Base-by-base conservation (phyloP, 129 eudicot genomes). In the Centella asiatica region DNA sequence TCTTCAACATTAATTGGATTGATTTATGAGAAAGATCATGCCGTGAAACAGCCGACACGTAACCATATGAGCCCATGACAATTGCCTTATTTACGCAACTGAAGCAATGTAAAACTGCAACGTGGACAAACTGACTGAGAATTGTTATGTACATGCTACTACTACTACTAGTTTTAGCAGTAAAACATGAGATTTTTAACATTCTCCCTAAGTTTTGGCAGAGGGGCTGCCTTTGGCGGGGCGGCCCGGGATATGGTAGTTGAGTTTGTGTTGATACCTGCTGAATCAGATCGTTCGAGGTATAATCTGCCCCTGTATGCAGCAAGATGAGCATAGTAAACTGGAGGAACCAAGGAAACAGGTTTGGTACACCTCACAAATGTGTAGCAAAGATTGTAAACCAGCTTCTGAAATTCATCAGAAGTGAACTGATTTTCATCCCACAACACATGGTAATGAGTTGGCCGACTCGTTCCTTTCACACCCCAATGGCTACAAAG, bases 401-500 rank as follows among this genome's bases (percentile, higher is more conserved):
- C 89, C 71, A 93, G 70, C 67, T 79, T 82, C 59, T 93, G 96
- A 14, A 88, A 71, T 36, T 93, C 99, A 66, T 87, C 99, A 0
- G 99, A 93, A 50, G 87, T 80, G 72, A 93, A 93, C 33, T 52
- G 58, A 31, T 74, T 93, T 37, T 93, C 99, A 54, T 93, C 99
- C 85, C 96, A 88, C 57, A 93, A 28, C 0, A 93, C 76, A 51
- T 85, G 96, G 61, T 93, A 93, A 48, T 88, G 96, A 4, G 93
- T 74, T 4, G 99, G 96, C 34, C 96, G 64, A 57, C 96, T 93
- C 2, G 99, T 93, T 6, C 99, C 99, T 76, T 82, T 87, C 11
- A 73, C 83, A 0, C 99, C 99, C 92, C 87, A 93, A 74, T 93
- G 99, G 71, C 99, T 93, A 19, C 99, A 93, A 0, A 93, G 83